Evolutionary conservation across 2,329 filamentous ascomycete species (phyloP).

Genomic region (Colletotrichum truncatum): DNA sequence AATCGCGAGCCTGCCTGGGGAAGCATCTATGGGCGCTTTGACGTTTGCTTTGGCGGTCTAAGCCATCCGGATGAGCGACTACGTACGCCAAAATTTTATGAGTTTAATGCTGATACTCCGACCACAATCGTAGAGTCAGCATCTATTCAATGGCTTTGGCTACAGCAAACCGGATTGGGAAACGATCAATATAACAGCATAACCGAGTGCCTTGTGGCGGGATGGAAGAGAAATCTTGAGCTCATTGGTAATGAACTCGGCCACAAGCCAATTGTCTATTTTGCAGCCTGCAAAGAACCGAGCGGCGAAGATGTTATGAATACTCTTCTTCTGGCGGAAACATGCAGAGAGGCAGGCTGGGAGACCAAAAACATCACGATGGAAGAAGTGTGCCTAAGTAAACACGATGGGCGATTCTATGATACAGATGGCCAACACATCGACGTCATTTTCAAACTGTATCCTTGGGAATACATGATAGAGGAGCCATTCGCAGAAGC

Average conservation of each 20-base stretch:
- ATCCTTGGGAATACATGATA: conserved; percentile 11
- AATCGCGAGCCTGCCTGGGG: conserved; percentile 11
- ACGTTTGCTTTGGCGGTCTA: conserved; percentile 8
- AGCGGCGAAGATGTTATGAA: not conserved
- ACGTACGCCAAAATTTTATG: conserved; percentile 4
- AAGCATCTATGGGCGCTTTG: conserved; percentile 16
- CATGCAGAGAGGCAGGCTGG: conserved; percentile 5
- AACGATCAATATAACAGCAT: conserved; percentile 15
- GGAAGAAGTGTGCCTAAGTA: not conserved
- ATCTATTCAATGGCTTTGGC: conserved; percentile 6
- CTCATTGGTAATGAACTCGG: not conserved
- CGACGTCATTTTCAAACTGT: conserved; percentile 14
- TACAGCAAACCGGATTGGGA: not conserved
- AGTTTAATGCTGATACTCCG: conserved; percentile 13
- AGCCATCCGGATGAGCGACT: not conserved
- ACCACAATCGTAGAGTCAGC: not conserved
- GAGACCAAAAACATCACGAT: not conserved
- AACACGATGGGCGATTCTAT: not conserved
- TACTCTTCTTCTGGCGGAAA: conserved; percentile 2
- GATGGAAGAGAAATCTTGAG: conserved; percentile 7
- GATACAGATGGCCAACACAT: not conserved
- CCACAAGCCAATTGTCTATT: not conserved
- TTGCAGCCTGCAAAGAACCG: not conserved
- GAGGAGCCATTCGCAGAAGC: not conserved
- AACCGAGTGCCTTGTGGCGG: not conserved